Conservation (phyloP, 768 basidiomycete species). For the Plicaturopsis crispa region DNA sequence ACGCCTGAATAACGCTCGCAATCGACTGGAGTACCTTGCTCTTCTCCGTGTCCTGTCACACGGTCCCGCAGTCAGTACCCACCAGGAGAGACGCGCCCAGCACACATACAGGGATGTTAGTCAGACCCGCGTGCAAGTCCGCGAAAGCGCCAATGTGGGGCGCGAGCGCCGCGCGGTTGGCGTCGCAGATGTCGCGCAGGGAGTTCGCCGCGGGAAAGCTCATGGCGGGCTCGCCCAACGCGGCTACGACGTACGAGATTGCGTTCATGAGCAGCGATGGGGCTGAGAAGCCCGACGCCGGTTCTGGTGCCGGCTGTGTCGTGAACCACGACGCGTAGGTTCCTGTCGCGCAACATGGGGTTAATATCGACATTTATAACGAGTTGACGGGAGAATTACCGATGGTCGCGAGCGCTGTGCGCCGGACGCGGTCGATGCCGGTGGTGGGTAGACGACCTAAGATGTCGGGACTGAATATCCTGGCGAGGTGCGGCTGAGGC, state of each 20-base stretch:
- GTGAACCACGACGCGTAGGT: slow-evolving; percentile 79
- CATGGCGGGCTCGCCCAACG: slow-evolving; percentile 55
- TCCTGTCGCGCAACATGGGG: slow-evolving; percentile 28
- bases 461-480: slow-evolving; percentile 67
- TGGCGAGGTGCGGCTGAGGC: slow-evolving; percentile 43
- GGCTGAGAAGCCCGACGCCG: slow-evolving; percentile 15
- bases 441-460: slow-evolving; percentile 61
- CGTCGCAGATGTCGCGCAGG: slow-evolving; percentile 82
- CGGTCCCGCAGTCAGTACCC: slow-evolving; percentile 3
- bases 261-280: slow-evolving; percentile 49
- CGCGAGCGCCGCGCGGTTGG: slow-evolving; percentile 78
- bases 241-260: slow-evolving; percentile 62
- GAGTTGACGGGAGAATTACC: slow-evolving; percentile 37
- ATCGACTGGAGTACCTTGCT: slow-evolving; percentile 89
- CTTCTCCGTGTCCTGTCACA: slow-evolving; percentile 68
- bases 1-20: slow-evolving; percentile 86
- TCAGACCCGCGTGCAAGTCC: slow-evolving; percentile 71
- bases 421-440: slow-evolving; percentile 58
- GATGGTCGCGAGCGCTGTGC: slow-evolving; percentile 67
- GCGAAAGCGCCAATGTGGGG: slow-evolving; percentile 82
- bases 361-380: not conserved
- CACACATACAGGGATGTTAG: slow-evolving; percentile 58
- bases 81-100: not conserved
- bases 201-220: slow-evolving; percentile 75
- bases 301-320: slow-evolving; percentile 30